A percentile compares a stretch with the other conserved stretches of the same genome.
Evolutionary conservation across 1,284 basidiomycete species (phyloP).

Genomic region (Tylopilus orsonianus): DNA sequence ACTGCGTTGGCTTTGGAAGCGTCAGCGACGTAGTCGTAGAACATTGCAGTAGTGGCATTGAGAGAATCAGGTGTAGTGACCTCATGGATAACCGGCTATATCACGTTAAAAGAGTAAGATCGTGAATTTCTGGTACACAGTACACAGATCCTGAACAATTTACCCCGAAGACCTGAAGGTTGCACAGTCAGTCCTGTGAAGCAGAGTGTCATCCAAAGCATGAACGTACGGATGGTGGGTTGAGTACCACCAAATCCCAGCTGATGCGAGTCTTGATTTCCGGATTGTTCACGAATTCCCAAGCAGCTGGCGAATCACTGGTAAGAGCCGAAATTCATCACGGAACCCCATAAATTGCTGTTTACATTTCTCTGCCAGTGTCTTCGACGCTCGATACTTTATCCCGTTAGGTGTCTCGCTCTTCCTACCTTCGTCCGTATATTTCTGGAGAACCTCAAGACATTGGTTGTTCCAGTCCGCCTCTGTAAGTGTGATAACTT

Average conservation of each 20-base stretch:
- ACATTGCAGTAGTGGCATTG: constrained; percentile 47
- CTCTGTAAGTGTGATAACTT: constrained; percentile 38
- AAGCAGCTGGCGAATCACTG: constrained; percentile 38
- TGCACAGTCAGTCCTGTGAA: constrained; percentile 1
- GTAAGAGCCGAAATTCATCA: neutral
- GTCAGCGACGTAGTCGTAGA: constrained; percentile 36
- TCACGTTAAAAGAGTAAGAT: constrained; percentile 2
- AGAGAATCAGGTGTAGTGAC: constrained; percentile 43
- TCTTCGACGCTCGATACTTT: constrained; percentile 66
- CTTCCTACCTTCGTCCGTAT: constrained; percentile 48
- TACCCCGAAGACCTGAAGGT: constrained; percentile 37
- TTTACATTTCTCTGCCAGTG: constrained; percentile 59
- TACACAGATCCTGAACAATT: neutral
- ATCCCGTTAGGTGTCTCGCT: constrained; percentile 39
- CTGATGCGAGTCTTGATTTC: constrained; percentile 46
- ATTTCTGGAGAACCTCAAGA: constrained; percentile 49
- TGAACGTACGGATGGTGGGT: constrained; percentile 53
- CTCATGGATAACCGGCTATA: constrained; percentile 52
- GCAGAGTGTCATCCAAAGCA: neutral
- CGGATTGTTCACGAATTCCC: constrained; percentile 50
- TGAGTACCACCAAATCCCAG: constrained; percentile 58
- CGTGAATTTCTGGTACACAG: neutral
- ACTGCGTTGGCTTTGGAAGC: constrained; percentile 13
- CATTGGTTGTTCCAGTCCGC: constrained; percentile 63
- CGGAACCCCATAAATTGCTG: neutral